Conservation (phyloP, 2,329 filamentous ascomycete species). For the Xylaria sp. region DNA sequence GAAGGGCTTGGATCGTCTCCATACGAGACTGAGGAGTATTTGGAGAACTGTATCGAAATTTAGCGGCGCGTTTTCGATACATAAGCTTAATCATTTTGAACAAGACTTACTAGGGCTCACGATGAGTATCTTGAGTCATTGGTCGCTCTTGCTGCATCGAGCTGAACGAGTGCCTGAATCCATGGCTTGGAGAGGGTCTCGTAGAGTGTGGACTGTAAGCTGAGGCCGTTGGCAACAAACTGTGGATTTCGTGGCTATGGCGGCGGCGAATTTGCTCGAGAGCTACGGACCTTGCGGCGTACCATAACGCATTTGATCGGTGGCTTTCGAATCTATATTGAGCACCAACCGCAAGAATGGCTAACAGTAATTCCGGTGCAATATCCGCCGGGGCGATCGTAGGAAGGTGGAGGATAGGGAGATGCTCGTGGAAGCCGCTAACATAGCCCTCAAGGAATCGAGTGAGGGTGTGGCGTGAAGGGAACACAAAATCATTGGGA, state of each 20-base stretch:
- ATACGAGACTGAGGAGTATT: constrained; percentile 69
- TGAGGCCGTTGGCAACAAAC: constrained; percentile 65
- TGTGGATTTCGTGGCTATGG: constrained; percentile 67
- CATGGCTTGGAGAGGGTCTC: constrained; percentile 66
- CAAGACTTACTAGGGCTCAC: constrained; percentile 66
- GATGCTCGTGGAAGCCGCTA: constrained; percentile 70
- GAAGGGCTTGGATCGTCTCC: constrained; percentile 72
- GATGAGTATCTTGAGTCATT: constrained; percentile 67
- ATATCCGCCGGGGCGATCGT: constrained; percentile 72
- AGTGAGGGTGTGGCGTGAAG: constrained; percentile 74
- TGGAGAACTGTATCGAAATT: constrained; percentile 55
- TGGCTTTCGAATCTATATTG: constrained; percentile 73
- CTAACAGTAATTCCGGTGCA: constrained; percentile 75
- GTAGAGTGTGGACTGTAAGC: constrained; percentile 71
- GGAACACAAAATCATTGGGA: constrained; percentile 72
- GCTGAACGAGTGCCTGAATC: constrained; percentile 68
- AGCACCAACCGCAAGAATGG: constrained; percentile 74
- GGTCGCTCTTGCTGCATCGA: constrained; percentile 68
- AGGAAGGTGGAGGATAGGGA: constrained; percentile 73
- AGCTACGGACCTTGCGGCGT: constrained; percentile 68
- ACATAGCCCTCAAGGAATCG: constrained; percentile 78
- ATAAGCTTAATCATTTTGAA: neutral
- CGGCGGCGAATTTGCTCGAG: constrained; percentile 68
- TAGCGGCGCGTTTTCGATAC: constrained; percentile 9
- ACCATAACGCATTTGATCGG: constrained; percentile 69